Evolutionary conservation across 176 grass and related monocot species (phyloP), one percentile per base, ranked within the genome.

Genomic region (Alloteropsis semialata): DNA sequence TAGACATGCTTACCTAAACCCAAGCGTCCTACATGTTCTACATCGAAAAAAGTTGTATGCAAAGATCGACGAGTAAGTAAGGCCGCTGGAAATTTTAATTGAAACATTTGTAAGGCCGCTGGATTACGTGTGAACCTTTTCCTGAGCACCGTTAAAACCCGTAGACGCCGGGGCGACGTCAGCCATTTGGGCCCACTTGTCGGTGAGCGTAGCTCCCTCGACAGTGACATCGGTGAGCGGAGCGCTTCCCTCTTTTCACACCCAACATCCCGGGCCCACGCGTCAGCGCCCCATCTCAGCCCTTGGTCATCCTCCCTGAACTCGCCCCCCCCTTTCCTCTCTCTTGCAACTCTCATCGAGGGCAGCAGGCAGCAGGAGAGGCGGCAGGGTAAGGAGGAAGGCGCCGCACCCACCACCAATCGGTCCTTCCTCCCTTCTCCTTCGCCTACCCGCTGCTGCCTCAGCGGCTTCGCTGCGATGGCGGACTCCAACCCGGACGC

Each of bases 401-500:
- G 30, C 53, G 15, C 75, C n/a, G 42, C 54, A 65, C 65, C 72
- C 64, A 77, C 64, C 78, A 8, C 50, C 50, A 15, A 27, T 36
- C 54, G 50, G 21, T 70, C 57, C 76, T 73, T 65, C 76, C 41
- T 33, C 57, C 33, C 25, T 43, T 36, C 22, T 11, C 18, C 24
- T 34, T 25, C 37, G 3, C 41, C 77, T 19, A 36, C 32, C 18
- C 36, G 74, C 6, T 5, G 3, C 36, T 46, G 32, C 36, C 75
- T 32, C 4, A 8, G 34, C 46, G 4, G 11, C 54, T 21, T 78
- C 15, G 66, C 75, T 67, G 45, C 25, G 67, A 88, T 88, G 87
- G 87, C 81, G 37, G 87, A 88, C 13, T n/a, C 36, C 81, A 88
- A 74, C 75, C 38, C 75, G 46, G 87, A 88, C 58, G 50, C 67